Evolutionary conservation across 1,284 basidiomycete genomes (phyloP).

Genomic region (Fomitopsis palustris): DNA sequence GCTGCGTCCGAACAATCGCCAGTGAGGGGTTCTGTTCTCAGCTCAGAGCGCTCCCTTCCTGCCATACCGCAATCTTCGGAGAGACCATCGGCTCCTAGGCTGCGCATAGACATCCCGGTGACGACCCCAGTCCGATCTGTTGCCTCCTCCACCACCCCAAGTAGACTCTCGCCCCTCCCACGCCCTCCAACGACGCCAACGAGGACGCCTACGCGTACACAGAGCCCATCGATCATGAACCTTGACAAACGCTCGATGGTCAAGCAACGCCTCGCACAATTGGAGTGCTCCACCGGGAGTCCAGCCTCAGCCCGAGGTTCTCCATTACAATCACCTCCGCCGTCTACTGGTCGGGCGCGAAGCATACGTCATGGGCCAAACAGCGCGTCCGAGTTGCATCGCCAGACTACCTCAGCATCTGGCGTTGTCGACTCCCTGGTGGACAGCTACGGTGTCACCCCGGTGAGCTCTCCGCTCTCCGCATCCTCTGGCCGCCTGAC

Average conservation of each 20-base stretch:
- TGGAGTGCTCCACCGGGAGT: constrained; percentile 24
- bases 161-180: constrained; percentile 16
- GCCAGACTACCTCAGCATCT: constrained; percentile 16
- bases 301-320: constrained; percentile 7
- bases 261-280: constrained; percentile 47
- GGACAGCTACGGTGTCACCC: constrained; percentile 17
- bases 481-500: constrained; percentile 17
- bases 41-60: constrained; percentile 27
- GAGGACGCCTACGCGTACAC: constrained; percentile 24
- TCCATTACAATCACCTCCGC: background rate
- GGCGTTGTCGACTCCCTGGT: constrained; percentile 18
- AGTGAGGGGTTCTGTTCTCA: background rate
- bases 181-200: constrained; percentile 16
- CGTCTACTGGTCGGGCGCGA: constrained; percentile 1
- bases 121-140: constrained; percentile 2
- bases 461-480: constrained; percentile 14
- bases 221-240: constrained; percentile 50
- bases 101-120: constrained; percentile 17
- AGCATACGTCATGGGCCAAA: background rate
- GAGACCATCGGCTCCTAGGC: constrained; percentile 8
- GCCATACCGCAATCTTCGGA: constrained; percentile 22
- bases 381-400: constrained; percentile 4
- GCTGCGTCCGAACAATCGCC: background rate
- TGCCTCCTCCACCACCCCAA: background rate
- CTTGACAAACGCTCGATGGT: constrained; percentile 49